Evolutionary conservation across 192 early-diverging fungal genomes (phyloP).

Genomic region (Coemansia reversa): DNA sequence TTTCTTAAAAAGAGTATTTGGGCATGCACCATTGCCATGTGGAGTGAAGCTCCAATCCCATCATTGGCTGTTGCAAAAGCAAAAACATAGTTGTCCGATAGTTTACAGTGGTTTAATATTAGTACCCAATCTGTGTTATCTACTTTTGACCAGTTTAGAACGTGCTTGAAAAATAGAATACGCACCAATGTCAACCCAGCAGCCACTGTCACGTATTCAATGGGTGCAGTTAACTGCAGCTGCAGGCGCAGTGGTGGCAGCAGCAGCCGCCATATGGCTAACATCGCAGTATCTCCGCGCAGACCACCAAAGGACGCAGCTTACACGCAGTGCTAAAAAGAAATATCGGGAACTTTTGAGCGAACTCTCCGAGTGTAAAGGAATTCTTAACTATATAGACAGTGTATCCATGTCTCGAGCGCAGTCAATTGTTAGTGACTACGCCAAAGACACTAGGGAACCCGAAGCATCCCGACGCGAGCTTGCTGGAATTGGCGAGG

Average conservation of each 20-base stretch:
- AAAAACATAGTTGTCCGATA: no score
- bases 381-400: constrained; percentile 31
- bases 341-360: constrained; percentile 27
- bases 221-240: constrained; percentile 17
- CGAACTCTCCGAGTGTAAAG: constrained; percentile 45
- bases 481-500: constrained; percentile 28
- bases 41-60: no score
- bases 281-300: constrained; percentile 24
- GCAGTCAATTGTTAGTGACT: constrained; percentile 1
- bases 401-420: constrained; percentile 21
- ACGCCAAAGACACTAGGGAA: background rate
- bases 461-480: constrained; percentile 8
- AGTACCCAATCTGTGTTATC: no score
- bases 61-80: no score
- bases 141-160: no score
- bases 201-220: background rate
- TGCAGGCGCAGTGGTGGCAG: constrained; percentile 14
- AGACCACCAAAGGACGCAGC: constrained; percentile 25
- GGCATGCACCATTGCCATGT: no score
- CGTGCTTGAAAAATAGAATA: no score
- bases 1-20: no score
- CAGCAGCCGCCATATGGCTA: constrained; percentile 20
- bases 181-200: no score
- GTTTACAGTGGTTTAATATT: no score
- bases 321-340: constrained; percentile 27